These are phyloP conservation scores for Areca catechu DNA, from an alignment of 176 grass and related monocot species.

Conservation along the genomic window DNA sequence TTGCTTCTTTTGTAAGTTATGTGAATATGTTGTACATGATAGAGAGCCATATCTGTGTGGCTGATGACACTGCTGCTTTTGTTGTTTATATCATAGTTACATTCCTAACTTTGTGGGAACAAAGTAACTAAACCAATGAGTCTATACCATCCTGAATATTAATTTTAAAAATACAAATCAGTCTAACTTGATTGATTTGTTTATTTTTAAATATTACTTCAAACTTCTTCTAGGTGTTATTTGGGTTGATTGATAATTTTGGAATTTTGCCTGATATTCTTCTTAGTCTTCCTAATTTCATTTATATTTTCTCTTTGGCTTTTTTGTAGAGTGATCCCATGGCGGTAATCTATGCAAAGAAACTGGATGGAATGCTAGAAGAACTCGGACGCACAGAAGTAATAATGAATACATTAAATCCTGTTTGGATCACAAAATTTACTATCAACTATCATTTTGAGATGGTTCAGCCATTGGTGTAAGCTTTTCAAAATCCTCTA, in stretches of 20 bases:
- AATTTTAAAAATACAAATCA: no score
- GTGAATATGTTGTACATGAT: no score
- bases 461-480: conserved; percentile 79
- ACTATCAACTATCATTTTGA: conserved; percentile 91
- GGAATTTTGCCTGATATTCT: not conserved
- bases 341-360: conserved; percentile 57
- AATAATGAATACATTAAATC: conserved; percentile 66
- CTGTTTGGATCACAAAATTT: conserved; percentile 82
- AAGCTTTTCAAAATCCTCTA: conserved; percentile 26
- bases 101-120: no score
- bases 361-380: conserved; percentile 56
- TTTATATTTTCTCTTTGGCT: conserved; percentile 13
- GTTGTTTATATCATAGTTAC: no score
- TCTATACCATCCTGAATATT: no score
- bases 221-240: no score
- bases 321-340: conserved; percentile 79
- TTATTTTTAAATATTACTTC: no score
- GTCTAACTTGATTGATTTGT: no score
- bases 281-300: conserved; percentile 5
- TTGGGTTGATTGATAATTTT: not conserved
- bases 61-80: no score
- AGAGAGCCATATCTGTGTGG: no score
- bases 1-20: no score
- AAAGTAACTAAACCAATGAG: no score
- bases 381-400: conserved; percentile 96